Base-by-base conservation (phyloP, 2,329 filamentous ascomycete genomes). In the Pezicula rhizophila region DNA sequence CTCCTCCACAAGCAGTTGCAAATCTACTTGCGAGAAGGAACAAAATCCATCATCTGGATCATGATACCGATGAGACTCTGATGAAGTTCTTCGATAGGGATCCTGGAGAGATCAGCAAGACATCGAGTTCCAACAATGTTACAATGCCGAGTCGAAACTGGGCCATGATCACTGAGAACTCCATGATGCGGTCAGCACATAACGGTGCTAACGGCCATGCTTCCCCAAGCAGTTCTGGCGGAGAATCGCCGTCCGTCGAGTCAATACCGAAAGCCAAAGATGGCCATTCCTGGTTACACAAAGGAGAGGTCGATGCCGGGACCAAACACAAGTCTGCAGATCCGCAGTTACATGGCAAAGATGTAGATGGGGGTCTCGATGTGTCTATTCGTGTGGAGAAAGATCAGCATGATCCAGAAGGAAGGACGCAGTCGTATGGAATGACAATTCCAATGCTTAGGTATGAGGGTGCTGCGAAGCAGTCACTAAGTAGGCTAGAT, bases 61-160 rank as follows among this genome's bases (percentile, higher is more conserved):
- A 66, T 26, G 70, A 89, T 48, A 99, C 93, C 0, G 89, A 96
- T 60, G 93, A 99, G 71, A 91, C 93, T 37, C 82, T 97, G 67
- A 84, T 97, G 57, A 84, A 87, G n/a, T 82, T 97, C 60, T 99
- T 99, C 68, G 79, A 89, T 53, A 85, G 87, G 61, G 91, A 96
- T 60, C 90, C 95, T 0, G 90, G 95, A 58, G 78, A 68, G 64
- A 80, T 66, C 62, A 87, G 45, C 77, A 95, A 91, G 70, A 88
- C 85, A 4, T 79, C 83, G 1, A 72, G 72, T 39, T 85, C 78
- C 63, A 96, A 96, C 68, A 79, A 88, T 55, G 87, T 89, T 53
- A 96, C 91, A 10, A 96, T 96, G 68, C 82, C 95, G 2, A 91
- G 89, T 56, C 82, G 93, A 20, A 99, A 99, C 66, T 99, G 89